phyloP scores from a whole-genome alignment of 306 rosid species.

The Oxytropis ochrocephala region DNA sequence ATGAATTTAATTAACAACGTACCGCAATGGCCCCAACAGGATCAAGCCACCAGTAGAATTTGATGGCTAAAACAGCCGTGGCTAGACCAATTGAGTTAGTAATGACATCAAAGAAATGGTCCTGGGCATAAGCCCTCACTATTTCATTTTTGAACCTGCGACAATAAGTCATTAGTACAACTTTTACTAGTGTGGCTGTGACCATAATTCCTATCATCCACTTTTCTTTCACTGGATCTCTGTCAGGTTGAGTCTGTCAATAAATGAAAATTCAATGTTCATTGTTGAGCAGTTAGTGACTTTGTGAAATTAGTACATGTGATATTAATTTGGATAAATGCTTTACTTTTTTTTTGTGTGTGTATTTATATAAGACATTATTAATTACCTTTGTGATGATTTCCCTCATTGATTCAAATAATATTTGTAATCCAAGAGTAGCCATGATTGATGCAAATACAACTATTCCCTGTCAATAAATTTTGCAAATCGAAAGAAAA shows the following conservation, averaged over 20 bases:
- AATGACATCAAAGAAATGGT: slow-evolving; percentile 87
- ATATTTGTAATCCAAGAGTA: slow-evolving; percentile 82
- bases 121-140: slow-evolving; percentile 80
- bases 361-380: neutral
- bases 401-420: slow-evolving; percentile 73
- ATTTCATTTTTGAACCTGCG: slow-evolving; percentile 77
- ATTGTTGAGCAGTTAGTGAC: neutral
- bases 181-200: slow-evolving; percentile 52
- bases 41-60: slow-evolving; percentile 86
- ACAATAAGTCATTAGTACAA: slow-evolving; percentile 61
- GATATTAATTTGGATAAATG: neutral
- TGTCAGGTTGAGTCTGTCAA: slow-evolving; percentile 60
- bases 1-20: neutral
- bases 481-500: neutral
- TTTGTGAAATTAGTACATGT: neutral
- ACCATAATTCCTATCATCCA: slow-evolving; percentile 95
- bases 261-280: neutral
- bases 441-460: slow-evolving; percentile 93
- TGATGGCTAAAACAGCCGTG: slow-evolving; percentile 71
- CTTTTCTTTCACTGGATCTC: slow-evolving; percentile 53
- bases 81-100: slow-evolving; percentile 77
- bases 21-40: slow-evolving; percentile 78
- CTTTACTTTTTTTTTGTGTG: neutral
- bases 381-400: slow-evolving; percentile 49
- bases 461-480: slow-evolving; percentile 62